Base-by-base conservation (phyloP, 192 early-diverging fungal genomes). In the Entophlyctis luteolus region DNA sequence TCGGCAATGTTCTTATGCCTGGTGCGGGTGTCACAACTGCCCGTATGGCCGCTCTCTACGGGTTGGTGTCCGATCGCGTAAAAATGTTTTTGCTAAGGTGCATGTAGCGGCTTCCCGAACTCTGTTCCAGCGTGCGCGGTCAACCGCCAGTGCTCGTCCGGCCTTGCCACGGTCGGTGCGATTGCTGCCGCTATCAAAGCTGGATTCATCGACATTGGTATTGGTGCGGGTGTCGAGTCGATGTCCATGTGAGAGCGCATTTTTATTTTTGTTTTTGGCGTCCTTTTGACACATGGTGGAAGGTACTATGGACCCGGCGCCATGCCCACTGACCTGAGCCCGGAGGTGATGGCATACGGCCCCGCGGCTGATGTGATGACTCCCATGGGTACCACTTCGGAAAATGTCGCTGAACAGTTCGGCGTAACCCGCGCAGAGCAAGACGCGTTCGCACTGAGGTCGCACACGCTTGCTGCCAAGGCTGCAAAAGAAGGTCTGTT, bases 81-180 rank as follows among this genome's bases (percentile, higher is more conserved):
- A n/a, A n/a, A 12, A 42, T 42, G n/a, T 42, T 42, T 42, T 12
- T 42, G 8, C n/a, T 42, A 12, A n/a, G 39, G 8, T 6, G 8
- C 18, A 50, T 8, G 28, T 37, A 50, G 62, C 29, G 77, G 83
- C 14, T 93, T 93, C 81, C 92, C 95, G 6, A 84, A 92, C 50
- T 83, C 86, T 3, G 87, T 90, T 23, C 78, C 91, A 52, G 81
- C 93, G 35, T 87, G 81, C 59, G 92, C 91, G 22, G 86, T 93
- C 72, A 98, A 98, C 86, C 84, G 93, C 28, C 93, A 96, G 74
- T 98, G 93, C 84, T 93, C 93, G 46, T 89, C 86, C 55, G 93
- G 95, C 54, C 87, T 98, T 29, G 91, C 94, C 58, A 92, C 95
- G 18, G 88, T 89, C 50, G 90, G 84, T 54, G 81, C 89, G 72